phyloP scores from a whole-genome alignment of 495 filamentous ascomycete species.

The Bacidia rubella region DNA sequence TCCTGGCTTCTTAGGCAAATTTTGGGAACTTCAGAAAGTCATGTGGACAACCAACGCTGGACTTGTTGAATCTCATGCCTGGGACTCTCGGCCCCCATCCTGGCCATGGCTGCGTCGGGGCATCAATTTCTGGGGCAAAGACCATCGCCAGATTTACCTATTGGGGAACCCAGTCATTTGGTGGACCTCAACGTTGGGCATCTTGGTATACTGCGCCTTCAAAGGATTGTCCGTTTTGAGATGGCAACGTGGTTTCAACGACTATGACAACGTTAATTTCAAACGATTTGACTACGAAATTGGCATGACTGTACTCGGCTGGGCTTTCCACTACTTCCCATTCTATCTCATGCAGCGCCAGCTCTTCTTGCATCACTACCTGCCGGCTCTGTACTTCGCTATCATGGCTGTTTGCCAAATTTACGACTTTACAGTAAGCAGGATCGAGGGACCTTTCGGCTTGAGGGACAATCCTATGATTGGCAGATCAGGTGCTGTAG shows the following conservation, averaged over 20 bases:
- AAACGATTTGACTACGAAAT: slow-evolving; percentile 97
- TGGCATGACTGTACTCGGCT: slow-evolving; percentile 77
- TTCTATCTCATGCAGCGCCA: slow-evolving; percentile 98
- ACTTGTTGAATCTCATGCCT: slow-evolving; percentile 88
- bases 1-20: slow-evolving; percentile 94
- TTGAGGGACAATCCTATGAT: slow-evolving; percentile 57
- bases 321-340: slow-evolving; percentile 94
- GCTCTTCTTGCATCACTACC: slow-evolving; percentile 94
- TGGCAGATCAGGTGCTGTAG: slow-evolving; percentile 53
- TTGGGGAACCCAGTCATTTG: slow-evolving; percentile 92
- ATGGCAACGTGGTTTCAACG: slow-evolving; percentile 83
- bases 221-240: slow-evolving; percentile 79
- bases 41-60: slow-evolving; percentile 99
- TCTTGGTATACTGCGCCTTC: slow-evolving; percentile 65
- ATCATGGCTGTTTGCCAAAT: slow-evolving; percentile 78
- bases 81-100: slow-evolving; percentile 88
- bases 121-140: slow-evolving; percentile 98
- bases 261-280: slow-evolving; percentile 70
- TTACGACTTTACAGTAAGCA: slow-evolving; percentile 67
- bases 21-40: slow-evolving; percentile 97
- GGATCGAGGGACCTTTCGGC: slow-evolving; percentile 48
- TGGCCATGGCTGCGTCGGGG: slow-evolving; percentile 90
- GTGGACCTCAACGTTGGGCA: slow-evolving; percentile 77
- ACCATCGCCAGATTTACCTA: slow-evolving; percentile 89
- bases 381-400: slow-evolving; percentile 90